Evolutionary conservation across 352 stramenopile species (phyloP).

Genomic region (Pythium rishiriense): DNA sequence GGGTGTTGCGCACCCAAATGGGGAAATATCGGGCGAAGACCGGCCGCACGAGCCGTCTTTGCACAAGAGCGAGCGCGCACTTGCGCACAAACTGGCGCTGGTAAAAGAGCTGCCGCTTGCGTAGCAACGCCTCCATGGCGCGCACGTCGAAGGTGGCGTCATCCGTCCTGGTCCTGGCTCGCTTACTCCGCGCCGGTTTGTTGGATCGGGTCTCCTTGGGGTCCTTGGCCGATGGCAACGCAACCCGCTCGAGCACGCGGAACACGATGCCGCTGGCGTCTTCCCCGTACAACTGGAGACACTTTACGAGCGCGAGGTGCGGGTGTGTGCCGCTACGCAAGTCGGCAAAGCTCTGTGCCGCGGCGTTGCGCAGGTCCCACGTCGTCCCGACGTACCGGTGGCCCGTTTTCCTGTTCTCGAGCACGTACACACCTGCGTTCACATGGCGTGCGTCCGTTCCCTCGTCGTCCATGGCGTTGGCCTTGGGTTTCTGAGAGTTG

Average conservation of each 20-base stretch:
- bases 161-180: not conserved
- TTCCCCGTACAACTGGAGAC: constrained; percentile 47
- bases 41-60: constrained; percentile 36
- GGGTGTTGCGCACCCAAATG: constrained; percentile 27
- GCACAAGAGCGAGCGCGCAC: constrained; percentile 42
- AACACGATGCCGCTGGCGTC: constrained; percentile 50
- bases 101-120: constrained; percentile 40
- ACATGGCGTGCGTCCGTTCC: constrained; percentile 31
- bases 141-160: constrained; percentile 46
- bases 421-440: constrained; percentile 65
- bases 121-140: constrained; percentile 51
- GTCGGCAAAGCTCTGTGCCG: constrained; percentile 48
- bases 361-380: constrained; percentile 70
- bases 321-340: constrained; percentile 41
- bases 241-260: constrained; percentile 54
- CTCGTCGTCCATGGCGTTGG: constrained; percentile 4
- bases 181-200: not conserved
- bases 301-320: constrained; percentile 43
- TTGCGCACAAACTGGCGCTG: constrained; percentile 28
- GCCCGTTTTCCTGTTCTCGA: constrained; percentile 63
- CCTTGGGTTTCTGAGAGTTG: not conserved
- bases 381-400: constrained; percentile 66
- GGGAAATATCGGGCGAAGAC: constrained; percentile 35
- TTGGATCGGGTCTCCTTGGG: not conserved
- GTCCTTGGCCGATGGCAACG: constrained; percentile 10